Conservation (phyloP, 23 red algal genomes). For the Gracilaria gracilis region DNA sequence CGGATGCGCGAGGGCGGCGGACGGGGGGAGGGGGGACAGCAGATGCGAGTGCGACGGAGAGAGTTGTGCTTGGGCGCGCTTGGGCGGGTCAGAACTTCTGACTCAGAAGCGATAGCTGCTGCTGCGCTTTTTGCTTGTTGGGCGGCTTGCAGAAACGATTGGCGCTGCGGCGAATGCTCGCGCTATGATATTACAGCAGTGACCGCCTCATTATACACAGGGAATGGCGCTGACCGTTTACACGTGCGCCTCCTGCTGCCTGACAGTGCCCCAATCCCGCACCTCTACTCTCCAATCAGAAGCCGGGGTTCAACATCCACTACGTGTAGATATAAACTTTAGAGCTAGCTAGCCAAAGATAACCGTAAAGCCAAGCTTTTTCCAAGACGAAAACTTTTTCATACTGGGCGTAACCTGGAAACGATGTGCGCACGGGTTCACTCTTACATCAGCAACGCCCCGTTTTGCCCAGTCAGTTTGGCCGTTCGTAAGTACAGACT, state of each 20-base stretch:
- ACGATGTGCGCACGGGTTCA: constrained; percentile 38
- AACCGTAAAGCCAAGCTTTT: too few relatives aligned
- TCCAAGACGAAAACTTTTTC: too few relatives aligned
- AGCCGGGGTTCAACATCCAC: too few relatives aligned
- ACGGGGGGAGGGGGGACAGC: background rate
- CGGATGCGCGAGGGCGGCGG: background rate
- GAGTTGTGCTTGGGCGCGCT: too few relatives aligned
- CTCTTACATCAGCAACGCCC: constrained; percentile 36
- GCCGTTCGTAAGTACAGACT: constrained; percentile 10
- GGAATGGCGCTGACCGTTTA: too few relatives aligned
- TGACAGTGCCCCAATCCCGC: background rate
- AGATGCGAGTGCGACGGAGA: too few relatives aligned
- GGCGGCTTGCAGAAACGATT: background rate
- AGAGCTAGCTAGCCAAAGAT: too few relatives aligned
- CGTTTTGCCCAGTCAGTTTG: constrained; percentile 34
- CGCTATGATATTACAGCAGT: background rate
- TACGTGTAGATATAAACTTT: too few relatives aligned
- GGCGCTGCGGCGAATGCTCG: too few relatives aligned
- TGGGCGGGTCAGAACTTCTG: too few relatives aligned
- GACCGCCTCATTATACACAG: background rate
- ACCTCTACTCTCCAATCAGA: too few relatives aligned
- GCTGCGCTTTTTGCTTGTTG: background rate
- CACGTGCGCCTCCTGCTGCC: background rate
- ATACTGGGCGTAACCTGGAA: too few relatives aligned
- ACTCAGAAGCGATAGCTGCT: constrained; percentile 39